A percentile compares a stretch with the other conserved stretches of the same genome.
These are phyloP conservation scores for Phaffia australis DNA, from an alignment of 768 basidiomycete species.

Conservation along the genomic window DNA sequence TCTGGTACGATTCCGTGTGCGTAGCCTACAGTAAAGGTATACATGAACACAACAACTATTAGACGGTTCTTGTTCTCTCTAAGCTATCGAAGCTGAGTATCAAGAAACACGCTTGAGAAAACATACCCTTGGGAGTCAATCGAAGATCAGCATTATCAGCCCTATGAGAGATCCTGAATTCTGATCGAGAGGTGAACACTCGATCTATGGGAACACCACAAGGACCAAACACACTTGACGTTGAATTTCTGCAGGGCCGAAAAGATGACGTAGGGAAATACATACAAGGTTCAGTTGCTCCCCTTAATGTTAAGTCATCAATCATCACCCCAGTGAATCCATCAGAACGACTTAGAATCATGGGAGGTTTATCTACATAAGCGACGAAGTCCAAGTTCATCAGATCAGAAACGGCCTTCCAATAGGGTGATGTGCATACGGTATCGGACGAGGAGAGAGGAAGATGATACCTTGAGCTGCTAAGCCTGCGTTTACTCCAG, in stretches of 20 bases:
- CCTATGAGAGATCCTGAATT: constrained; percentile 77
- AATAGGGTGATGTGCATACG: neutral
- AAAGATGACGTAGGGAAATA: constrained; percentile 13
- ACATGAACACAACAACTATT: constrained; percentile 25
- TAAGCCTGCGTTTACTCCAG: constrained; percentile 78
- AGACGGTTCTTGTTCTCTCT: constrained; percentile 34
- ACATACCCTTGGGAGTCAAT: constrained; percentile 60
- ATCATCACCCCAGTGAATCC: constrained; percentile 84
- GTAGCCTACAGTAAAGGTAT: constrained; percentile 38
- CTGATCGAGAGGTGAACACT: constrained; percentile 85
- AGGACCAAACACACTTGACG: neutral
- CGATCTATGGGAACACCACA: constrained; percentile 48
- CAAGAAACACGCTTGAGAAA: constrained; percentile 39
- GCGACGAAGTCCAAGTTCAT: neutral
- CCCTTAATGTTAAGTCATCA: constrained; percentile 77
- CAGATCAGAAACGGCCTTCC: neutral
- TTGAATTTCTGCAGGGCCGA: too few species aligned
- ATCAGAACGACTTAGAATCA: constrained; percentile 69
- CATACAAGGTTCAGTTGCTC: constrained; percentile 82
- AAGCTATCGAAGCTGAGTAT: constrained; percentile 38
- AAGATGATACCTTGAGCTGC: constrained; percentile 43
- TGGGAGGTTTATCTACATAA: constrained; percentile 41
- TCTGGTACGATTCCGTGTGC: constrained; percentile 2
- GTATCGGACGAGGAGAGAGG: neutral
- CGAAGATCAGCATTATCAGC: constrained; percentile 81